Evolutionary conservation across 768 basidiomycete genomes (phyloP).

Genomic region (Galerina marginata): DNA sequence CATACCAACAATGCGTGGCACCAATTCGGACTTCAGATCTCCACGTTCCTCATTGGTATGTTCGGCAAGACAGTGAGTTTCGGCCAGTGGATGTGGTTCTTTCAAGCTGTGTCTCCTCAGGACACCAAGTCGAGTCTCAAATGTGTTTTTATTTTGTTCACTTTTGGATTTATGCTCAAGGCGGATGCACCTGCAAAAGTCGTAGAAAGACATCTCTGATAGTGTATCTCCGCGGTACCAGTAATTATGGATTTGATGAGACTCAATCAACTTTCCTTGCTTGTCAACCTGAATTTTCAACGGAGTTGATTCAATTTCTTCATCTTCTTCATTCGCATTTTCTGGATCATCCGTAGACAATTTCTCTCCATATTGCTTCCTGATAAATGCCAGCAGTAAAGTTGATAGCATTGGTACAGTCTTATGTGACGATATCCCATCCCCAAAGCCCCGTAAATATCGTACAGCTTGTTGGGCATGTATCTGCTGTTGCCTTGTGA

Average conservation of each 20-base stretch:
- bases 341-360: background rate
- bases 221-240: constrained; percentile 19
- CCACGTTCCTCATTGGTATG: constrained; percentile 15
- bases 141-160: constrained; percentile 13
- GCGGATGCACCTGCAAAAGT: too few relatives aligned
- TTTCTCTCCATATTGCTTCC: background rate
- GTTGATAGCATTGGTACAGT: constrained; percentile 32
- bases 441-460: constrained; percentile 32
- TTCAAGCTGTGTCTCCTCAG: constrained; percentile 2
- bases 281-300: background rate
- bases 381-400: constrained; percentile 15
- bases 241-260: constrained; percentile 35
- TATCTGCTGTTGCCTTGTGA: constrained; percentile 34
- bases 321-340: background rate
- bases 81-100: constrained; percentile 12
- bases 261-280: constrained; percentile 5
- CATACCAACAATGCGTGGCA: constrained; percentile 1
- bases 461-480: constrained; percentile 39
- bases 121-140: background rate
- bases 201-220: constrained; percentile 29
- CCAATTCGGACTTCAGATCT: background rate
- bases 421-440: constrained; percentile 31
- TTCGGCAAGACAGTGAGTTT: constrained; percentile 20
- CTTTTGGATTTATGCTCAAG: constrained; percentile 12
- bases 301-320: background rate